phyloP scores from a whole-genome alignment of 1,284 basidiomycete species.

The Ganoderma leucocontextum region DNA sequence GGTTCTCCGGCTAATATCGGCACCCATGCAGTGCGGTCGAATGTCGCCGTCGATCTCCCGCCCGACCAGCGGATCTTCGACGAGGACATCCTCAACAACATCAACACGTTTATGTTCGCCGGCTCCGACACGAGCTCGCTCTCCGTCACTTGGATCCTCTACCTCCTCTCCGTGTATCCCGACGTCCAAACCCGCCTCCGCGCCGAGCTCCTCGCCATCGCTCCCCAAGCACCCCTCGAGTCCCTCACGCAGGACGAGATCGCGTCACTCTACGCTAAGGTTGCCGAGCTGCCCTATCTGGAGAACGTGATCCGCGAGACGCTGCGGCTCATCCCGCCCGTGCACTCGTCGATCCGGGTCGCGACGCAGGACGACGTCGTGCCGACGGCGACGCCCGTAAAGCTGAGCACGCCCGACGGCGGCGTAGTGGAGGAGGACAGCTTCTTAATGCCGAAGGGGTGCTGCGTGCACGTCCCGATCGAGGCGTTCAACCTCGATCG shows the following conservation, averaged over 20 bases:
- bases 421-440: constrained; percentile 49
- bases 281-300: constrained; percentile 76
- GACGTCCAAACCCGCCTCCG: constrained; percentile 71
- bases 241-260: constrained; percentile 64
- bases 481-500: constrained; percentile 82
- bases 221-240: constrained; percentile 48
- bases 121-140: constrained; percentile 87
- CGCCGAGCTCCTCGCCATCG: constrained; percentile 59
- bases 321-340: constrained; percentile 77
- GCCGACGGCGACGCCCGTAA: constrained; percentile 73
- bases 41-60: constrained; percentile 67
- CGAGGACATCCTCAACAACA: constrained; percentile 80
- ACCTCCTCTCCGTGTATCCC: constrained; percentile 72
- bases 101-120: constrained; percentile 89
- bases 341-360: constrained; percentile 82
- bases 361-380: constrained; percentile 79
- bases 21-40: constrained; percentile 69
- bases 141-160: constrained; percentile 79
- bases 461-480: constrained; percentile 76
- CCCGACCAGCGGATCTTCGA: constrained; percentile 80
- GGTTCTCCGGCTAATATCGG: constrained; percentile 12
- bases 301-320: constrained; percentile 82
- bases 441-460: constrained; percentile 70
- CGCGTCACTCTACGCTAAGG: constrained; percentile 58
- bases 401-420: constrained; percentile 52